A percentile compares a stretch with the other conserved stretches of the same genome.
These are phyloP conservation scores for Porphyrellus cyaneotinctus DNA, from an alignment of 768 basidiomycete species.

Conservation along the genomic window DNA sequence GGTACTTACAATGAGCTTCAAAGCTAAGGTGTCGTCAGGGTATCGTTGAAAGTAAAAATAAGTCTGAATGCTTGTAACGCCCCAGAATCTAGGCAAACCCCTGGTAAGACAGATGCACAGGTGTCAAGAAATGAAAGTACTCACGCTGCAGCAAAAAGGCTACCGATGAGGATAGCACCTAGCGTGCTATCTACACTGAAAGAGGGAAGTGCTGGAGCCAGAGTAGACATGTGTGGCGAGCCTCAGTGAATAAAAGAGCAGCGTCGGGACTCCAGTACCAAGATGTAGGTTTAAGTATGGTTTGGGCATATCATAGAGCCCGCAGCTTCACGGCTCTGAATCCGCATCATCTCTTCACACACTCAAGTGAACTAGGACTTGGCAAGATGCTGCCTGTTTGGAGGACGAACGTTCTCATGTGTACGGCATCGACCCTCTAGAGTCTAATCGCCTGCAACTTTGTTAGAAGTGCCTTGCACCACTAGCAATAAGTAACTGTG, in stretches of 20 bases:
- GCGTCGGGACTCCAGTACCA: background rate
- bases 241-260: background rate
- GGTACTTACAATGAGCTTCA: slow-evolving; percentile 38
- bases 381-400: too few relatives aligned
- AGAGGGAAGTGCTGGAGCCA: slow-evolving; percentile 2
- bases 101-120: background rate
- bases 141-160: slow-evolving; percentile 51
- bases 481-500: too few relatives aligned
- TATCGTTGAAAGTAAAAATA: slow-evolving; percentile 45
- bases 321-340: too few relatives aligned
- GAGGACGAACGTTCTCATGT: too few relatives aligned
- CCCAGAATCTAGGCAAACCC: slow-evolving; percentile 45
- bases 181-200: slow-evolving; percentile 44
- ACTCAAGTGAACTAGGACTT: too few relatives aligned
- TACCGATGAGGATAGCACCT: slow-evolving; percentile 53
- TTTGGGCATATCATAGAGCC: too few relatives aligned
- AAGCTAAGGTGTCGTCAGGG: slow-evolving; percentile 29
- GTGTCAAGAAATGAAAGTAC: slow-evolving; percentile 11
- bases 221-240: slow-evolving; percentile 9
- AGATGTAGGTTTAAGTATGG: background rate
- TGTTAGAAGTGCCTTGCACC: too few relatives aligned
- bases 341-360: too few relatives aligned
- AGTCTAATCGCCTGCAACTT: too few relatives aligned
- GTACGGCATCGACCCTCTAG: too few relatives aligned
- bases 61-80: slow-evolving; percentile 52